A percentile compares a stretch with the other conserved stretches of the same genome.
These are phyloP conservation scores for Metarhizium anisopliae DNA, from an alignment of 2,329 filamentous ascomycete genomes.

Conservation along the genomic window DNA sequence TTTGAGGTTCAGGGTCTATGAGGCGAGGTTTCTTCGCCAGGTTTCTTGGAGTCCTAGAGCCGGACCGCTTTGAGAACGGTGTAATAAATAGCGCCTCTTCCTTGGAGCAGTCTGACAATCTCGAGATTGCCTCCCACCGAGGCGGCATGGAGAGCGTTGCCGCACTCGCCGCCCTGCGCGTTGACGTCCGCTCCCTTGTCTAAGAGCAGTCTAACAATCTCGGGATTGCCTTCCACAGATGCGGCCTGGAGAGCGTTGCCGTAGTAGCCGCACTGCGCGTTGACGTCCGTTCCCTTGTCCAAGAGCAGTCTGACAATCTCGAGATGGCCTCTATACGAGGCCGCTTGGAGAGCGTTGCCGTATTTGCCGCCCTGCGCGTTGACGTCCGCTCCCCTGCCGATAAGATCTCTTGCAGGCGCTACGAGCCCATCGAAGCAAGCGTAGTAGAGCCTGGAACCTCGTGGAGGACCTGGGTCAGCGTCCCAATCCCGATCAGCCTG, in stretches of 20 bases:
- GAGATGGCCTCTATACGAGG: neutral
- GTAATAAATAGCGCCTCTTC: neutral
- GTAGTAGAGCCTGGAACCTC: slow-evolving; percentile 9
- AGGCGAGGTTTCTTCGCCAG: neutral
- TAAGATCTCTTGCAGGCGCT: slow-evolving; percentile 4
- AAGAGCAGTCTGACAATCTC: slow-evolving; percentile 1
- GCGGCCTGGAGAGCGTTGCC: slow-evolving; percentile 5
- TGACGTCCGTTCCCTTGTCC: slow-evolving; percentile 7
- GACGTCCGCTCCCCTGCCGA: neutral
- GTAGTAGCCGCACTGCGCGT: slow-evolving; percentile 2
- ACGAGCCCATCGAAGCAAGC: slow-evolving; percentile 7
- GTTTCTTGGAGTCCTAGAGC: neutral
- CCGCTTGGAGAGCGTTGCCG: neutral
- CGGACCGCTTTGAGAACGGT: too few species aligned
- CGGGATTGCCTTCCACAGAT: neutral
- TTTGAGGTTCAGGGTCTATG: neutral
- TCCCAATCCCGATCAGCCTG: neutral
- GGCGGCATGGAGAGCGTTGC: too few species aligned
- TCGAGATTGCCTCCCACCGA: too few species aligned
- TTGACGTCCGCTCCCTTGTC: too few species aligned
- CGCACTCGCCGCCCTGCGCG: too few species aligned
- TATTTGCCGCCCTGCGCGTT: neutral
- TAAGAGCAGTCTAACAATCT: too few species aligned
- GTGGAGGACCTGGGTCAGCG: slow-evolving; percentile 2
- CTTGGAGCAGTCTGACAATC: neutral